A percentile compares a stretch with the other conserved stretches of the same genome.
Evolutionary conservation across 2,329 filamentous ascomycete species (phyloP).

Genomic region (Chrysoporthe austroafricana): DNA sequence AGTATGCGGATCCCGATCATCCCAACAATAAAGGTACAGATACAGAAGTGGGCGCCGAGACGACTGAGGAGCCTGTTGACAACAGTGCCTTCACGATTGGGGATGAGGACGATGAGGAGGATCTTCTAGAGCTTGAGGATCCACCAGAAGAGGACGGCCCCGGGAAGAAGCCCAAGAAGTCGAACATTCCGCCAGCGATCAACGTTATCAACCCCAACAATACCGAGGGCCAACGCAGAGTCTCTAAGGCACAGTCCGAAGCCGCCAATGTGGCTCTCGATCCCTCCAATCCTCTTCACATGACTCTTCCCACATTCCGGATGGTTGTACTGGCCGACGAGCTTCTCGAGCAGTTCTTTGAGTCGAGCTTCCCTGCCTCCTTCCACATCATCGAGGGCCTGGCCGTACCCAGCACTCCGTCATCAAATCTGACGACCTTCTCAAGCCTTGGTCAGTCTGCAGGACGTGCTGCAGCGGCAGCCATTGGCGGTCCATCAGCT

Average conservation of each 20-base stretch:
- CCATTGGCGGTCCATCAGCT: conserved; percentile 45
- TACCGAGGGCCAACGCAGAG: conserved; percentile 41
- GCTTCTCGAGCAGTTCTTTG: conserved; percentile 94
- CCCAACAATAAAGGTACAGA: conserved; percentile 58
- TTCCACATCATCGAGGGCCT: conserved; percentile 81
- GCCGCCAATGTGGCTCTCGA: conserved; percentile 89
- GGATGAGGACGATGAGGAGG: conserved; percentile 60
- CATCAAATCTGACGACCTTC: conserved; percentile 83
- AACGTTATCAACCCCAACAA: conserved; percentile 31
- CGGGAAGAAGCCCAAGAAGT: conserved; percentile 30
- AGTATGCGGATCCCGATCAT: conserved; percentile 94
- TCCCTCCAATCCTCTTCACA: conserved; percentile 89
- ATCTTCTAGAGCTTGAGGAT: conserved; percentile 63
- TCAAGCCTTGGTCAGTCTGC: conserved; percentile 67
- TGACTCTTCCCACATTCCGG: conserved; percentile 95
- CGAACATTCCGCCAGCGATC: conserved; percentile 33
- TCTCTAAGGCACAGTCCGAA: conserved; percentile 70
- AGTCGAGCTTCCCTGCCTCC: conserved; percentile 89
- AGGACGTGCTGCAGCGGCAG: conserved; percentile 46
- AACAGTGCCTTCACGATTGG: conserved; percentile 72
- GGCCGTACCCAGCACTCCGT: conserved; percentile 47
- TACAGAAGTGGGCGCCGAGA: not conserved
- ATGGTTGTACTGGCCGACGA: conserved; percentile 99
- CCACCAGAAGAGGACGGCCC: conserved; percentile 39
- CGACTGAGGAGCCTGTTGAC: conserved; percentile 40